phyloP scores from a whole-genome alignment of 345 rosid species.

The Ceriops zippeliana region DNA sequence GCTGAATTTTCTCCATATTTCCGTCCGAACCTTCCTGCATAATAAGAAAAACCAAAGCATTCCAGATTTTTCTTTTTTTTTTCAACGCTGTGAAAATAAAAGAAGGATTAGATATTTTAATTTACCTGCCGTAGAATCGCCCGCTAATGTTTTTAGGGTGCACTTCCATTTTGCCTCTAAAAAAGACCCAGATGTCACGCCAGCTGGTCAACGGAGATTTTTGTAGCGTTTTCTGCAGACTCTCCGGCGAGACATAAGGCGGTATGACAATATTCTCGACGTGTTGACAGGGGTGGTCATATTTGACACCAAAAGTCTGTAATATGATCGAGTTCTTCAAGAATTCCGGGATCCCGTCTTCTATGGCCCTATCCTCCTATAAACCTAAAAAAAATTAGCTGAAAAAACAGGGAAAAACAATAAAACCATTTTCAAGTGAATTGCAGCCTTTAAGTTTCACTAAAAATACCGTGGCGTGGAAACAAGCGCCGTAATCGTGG shows the following conservation, averaged over 20 bases:
- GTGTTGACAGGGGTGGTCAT: slow-evolving; percentile 82
- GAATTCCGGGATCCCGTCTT: slow-evolving; percentile 80
- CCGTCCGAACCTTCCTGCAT: slow-evolving; percentile 80
- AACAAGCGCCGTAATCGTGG: slow-evolving; percentile 92
- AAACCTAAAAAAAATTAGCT: not conserved
- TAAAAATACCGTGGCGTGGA: slow-evolving; percentile 74
- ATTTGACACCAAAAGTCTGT: slow-evolving; percentile 86
- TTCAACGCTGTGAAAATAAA: not conserved
- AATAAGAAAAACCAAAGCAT: not conserved
- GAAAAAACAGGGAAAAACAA: not conserved
- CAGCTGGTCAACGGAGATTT: slow-evolving; percentile 39
- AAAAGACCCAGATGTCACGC: slow-evolving; percentile 82
- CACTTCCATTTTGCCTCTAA: slow-evolving; percentile 96
- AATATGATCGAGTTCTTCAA: slow-evolving; percentile 72
- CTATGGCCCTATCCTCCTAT: slow-evolving; percentile 79
- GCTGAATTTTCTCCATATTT: slow-evolving; percentile 60
- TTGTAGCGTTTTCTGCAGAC: slow-evolving; percentile 40
- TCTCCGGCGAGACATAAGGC: slow-evolving; percentile 77
- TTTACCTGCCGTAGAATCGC: slow-evolving; percentile 90
- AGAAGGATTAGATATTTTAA: not conserved
- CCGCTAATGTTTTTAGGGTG: slow-evolving; percentile 94
- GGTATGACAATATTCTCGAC: slow-evolving; percentile 85
- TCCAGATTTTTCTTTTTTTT: too few species aligned
- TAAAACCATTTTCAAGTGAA: not conserved
- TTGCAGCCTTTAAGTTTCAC: not conserved